phyloP scores from a whole-genome alignment of 2,329 filamentous ascomycete species.

The Penicillium sp. region DNA sequence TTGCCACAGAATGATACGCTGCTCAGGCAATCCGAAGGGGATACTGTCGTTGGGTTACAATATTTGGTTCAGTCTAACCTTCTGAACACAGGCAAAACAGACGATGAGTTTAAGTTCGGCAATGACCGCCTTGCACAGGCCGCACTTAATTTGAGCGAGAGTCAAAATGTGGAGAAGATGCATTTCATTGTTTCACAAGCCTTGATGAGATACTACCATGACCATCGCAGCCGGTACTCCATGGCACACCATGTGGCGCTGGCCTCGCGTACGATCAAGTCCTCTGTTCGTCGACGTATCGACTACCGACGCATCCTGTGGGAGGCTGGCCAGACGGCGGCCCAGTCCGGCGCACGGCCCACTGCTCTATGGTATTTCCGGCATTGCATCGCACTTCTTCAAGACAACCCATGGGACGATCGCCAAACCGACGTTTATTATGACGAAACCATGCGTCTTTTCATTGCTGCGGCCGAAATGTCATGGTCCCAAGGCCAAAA shows the following conservation, averaged over 20 bases:
- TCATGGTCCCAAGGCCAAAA: conserved; percentile 75
- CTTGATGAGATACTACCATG: conserved; percentile 69
- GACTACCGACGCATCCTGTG: conserved; percentile 74
- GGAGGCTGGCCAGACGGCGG: conserved; percentile 73
- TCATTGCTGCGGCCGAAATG: conserved; percentile 77
- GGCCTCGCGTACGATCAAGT: conserved; percentile 71
- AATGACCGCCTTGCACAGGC: conserved; percentile 85
- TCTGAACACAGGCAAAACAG: conserved; percentile 75
- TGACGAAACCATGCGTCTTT: conserved; percentile 77
- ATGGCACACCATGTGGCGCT: conserved; percentile 80
- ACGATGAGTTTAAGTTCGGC: conserved; percentile 72
- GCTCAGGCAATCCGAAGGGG: conserved; percentile 61
- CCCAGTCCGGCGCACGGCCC: conserved; percentile 76
- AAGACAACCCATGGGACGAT: conserved; percentile 74
- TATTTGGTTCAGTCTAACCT: conserved; percentile 76
- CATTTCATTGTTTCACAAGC: conserved; percentile 85
- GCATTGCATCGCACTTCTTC: conserved; percentile 73
- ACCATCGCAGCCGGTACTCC: conserved; percentile 65
- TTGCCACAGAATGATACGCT: conserved; percentile 45
- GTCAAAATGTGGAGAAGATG: conserved; percentile 70
- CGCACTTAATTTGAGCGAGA: conserved; percentile 66
- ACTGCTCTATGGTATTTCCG: conserved; percentile 81
- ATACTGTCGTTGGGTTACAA: conserved; percentile 72
- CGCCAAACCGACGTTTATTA: conserved; percentile 71
- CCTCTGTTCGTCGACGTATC: conserved; percentile 58